Base-by-base conservation (phyloP, 306 rosid species). In the Arachis stenosperma region DNA sequence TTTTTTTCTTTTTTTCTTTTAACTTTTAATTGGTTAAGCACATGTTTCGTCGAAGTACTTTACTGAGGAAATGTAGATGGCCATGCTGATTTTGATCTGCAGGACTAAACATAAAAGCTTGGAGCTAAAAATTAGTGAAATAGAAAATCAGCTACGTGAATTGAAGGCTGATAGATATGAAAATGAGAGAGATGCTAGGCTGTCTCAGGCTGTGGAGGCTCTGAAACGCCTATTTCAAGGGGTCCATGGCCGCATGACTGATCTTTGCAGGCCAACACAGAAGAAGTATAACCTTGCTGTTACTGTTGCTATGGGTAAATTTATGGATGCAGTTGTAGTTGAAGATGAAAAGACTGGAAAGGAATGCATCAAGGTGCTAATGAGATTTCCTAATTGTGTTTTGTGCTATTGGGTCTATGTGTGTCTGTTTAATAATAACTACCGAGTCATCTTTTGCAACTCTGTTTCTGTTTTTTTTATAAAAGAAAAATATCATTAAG, bases 231-330 rank as follows among this genome's bases (percentile, higher is more conserved):
- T 95, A 73, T 95, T 91, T 84, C 91, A 80, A 40, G 99, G 99
- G 82, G 99, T 95, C 61, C 98, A 95, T 67, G 99, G 99, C 69
- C 99, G 99, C 80, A 92, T 91, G 90, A 95, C 97, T 58, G 97
- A 95, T 68, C 99, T 95, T 81, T 91, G 98, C 75, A 88, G 98
- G 85, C 96, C 98, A 80, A 91, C 96, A 57, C 98, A 90, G 82
- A 88, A 91, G 85, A 95, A 90, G 85, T 95, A 88, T 82, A 95
- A 95, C 82, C 92, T 95, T 15, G 96, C 99, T 62, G 91, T 95
- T 78, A 95, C 99, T 75, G 98, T 95, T 87, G 98, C 98, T 36
- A 91, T 95, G 99, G 99, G 99, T 81, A 95, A 76, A 84, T 95
- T 95, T 81, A 95, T 95, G 99, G 99, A 95, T 83, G 99, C 98